Base-by-base conservation (phyloP, 2,329 filamentous ascomycete genomes). In the Lasiodiplodia sp. region DNA sequence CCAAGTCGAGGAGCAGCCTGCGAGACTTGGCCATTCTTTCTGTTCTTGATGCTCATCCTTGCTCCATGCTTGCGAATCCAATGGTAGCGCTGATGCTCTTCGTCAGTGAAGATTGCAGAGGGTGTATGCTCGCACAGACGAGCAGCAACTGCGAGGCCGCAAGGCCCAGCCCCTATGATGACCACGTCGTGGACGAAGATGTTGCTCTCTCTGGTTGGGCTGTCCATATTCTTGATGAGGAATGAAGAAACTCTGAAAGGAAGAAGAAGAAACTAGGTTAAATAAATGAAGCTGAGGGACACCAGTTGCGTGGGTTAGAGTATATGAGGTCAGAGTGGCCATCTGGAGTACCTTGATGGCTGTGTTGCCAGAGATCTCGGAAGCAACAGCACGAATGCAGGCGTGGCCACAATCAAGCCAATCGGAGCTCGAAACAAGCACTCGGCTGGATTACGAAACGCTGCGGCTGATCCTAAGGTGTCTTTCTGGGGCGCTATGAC, bases 101-200 rank as follows among this genome's bases (percentile, higher is more conserved):
- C 91, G 75, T 95, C 92, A 0, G 92, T 94, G 79, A 95, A 95
- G 65, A 94, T 87, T 1, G 92, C 91, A 0, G 90, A 92, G 0
- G 92, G 92, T 0, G 91, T 91, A 67, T 86, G 84, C 78, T 95
- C 92, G 52, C 87, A 86, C 1, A 95, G 85, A 4, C 92, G 86
- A 1, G 91, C 88, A 10, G 92, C 91, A 6, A 91, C 87, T 5
- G 91, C 91, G 3, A 95, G 87, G 4, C 92, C 91, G 71, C 89
- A 91, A 4, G 92, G 91, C 0, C 92, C 92, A 7, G 89, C 91
- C 10, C 92, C 92, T 51, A 94, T 81, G 75, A 93, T 91, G 69
- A 92, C 80, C 8, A 94, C 87, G 75, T 94, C 91, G 78, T 88
- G 85, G 60, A 84, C 74, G 51, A 76, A 70, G 16, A 63, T 58